Base-by-base conservation (phyloP, 768 basidiomycete genomes). In the Termitomyces sp. region DNA sequence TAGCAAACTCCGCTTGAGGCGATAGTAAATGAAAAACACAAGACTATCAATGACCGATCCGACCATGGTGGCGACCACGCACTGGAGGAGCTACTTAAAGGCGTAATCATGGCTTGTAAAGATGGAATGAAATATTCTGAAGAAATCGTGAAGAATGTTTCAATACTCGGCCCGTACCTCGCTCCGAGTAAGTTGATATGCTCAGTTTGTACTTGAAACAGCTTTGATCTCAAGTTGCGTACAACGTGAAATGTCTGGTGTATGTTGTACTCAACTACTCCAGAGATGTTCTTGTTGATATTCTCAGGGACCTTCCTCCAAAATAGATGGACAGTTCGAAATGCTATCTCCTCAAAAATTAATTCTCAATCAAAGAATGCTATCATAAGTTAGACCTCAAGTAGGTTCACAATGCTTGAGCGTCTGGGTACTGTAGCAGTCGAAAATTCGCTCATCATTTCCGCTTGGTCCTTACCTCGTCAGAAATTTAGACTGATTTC, bases 201-300 rank as follows among this genome's bases (percentile, higher is more conserved):
- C 28, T 40, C 35, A 52, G 18, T 56, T 50, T 54, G 54, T 38
- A 44, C 58, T 28, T 5, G 20, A 13, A 28, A 20, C 16, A 48
- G 5, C 28, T 6, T 48, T 46, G 24, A 26, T 44, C 16, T 43
- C 1, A 51, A 88, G 87, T 82, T 61, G 71, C 85, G 9, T 82
- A 83, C 59, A 70, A 82, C 10, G 65, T 86, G 67, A 87, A 89
- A 66, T 87, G 87, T 64, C 58, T 81, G 26, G 52, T 87, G 33
- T 83, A 85, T 61, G 70, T 70, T 4, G 53, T 81, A 28, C 69
- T 87, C 42, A 73, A 88, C 63, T 65, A 66, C 6, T 63, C 72
- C 2, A 81, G 84, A 66, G 75, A 83, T 63, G 33, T 80, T 16
- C 69, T 74, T 16, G 86, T 86, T 62, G 79, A 65, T 8, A 57